Evolutionary conservation across 306 rosid species (phyloP).

Genomic region (Vigna radiata): DNA sequence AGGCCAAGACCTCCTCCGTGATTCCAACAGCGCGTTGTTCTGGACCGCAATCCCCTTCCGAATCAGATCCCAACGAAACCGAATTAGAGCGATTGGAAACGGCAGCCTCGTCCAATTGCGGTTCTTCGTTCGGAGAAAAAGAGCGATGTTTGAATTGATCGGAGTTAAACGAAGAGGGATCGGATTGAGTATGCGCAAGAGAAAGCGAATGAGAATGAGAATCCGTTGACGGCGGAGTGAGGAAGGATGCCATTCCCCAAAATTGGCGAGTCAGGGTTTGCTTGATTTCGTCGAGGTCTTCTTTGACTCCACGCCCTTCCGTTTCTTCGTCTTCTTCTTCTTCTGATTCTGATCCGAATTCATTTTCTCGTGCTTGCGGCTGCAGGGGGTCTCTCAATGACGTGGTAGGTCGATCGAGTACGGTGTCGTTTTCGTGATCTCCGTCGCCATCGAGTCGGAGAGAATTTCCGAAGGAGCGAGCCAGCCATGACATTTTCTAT

Average conservation of each 20-base stretch:
- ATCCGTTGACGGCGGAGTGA: conserved; percentile 66
- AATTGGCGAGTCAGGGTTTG: conserved; percentile 87
- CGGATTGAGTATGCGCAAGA: conserved; percentile 4
- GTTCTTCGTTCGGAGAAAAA: conserved; percentile 32
- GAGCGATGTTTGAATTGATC: conserved; percentile 38
- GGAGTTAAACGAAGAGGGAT: conserved; percentile 3
- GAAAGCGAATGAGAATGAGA: conserved; percentile 20
- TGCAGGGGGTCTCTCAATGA: conserved; percentile 33
- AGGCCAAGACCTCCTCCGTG: conserved; percentile 85
- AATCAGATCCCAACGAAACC: conserved; percentile 34
- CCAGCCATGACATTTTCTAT: conserved; percentile 80
- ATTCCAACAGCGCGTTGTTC: conserved; percentile 63
- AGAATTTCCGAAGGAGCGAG: conserved; percentile 77
- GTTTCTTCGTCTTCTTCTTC: conserved; percentile 53
- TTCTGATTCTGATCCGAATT: conserved; percentile 37
- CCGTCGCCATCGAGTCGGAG: conserved; percentile 68
- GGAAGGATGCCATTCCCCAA: conserved; percentile 89
- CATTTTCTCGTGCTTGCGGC: conserved; percentile 29
- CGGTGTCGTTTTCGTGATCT: conserved; percentile 52
- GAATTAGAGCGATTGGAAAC: conserved; percentile 41
- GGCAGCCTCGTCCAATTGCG: background rate
- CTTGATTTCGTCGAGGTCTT: conserved; percentile 79
- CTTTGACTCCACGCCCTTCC: conserved; percentile 73
- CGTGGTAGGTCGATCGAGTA: conserved; percentile 48
- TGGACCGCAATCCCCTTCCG: conserved; percentile 44